phyloP scores from a whole-genome alignment of 2,329 filamentous ascomycete genomes.

The Fusarium tjaetaba region DNA sequence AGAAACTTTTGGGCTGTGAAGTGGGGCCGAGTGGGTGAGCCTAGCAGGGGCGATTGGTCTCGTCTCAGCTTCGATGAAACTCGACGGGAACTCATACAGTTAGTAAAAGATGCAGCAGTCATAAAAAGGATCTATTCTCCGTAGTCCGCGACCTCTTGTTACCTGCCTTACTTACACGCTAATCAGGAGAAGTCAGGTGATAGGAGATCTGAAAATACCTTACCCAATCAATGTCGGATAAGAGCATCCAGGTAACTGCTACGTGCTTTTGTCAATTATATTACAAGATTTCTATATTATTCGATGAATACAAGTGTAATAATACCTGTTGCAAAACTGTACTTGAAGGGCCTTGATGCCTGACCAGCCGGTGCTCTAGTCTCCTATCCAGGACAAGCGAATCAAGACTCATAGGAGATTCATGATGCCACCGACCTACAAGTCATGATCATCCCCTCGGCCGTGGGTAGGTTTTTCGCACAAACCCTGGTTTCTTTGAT shows the following conservation, averaged over 20 bases:
- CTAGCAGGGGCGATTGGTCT: background rate
- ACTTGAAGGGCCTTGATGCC: background rate
- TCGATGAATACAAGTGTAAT: background rate
- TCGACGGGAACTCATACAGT: background rate
- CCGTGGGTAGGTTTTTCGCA: conserved; percentile 8
- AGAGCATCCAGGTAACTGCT: background rate
- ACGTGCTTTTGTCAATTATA: background rate
- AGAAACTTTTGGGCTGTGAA: background rate
- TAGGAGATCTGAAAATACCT: background rate
- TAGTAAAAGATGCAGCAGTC: background rate
- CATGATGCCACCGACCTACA: background rate
- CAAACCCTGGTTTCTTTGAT: background rate
- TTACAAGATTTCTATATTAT: background rate
- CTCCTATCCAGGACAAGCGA: background rate
- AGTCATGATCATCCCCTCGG: conserved; percentile 23
- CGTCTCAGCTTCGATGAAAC: background rate
- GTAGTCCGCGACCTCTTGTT: background rate
- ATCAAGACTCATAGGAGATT: background rate
- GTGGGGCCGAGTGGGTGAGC: conserved; percentile 11
- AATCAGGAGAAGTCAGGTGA: background rate
- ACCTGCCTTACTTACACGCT: background rate
- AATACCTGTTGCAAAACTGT: background rate
- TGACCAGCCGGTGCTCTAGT: background rate
- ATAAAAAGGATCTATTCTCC: background rate
- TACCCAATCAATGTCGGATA: background rate